A percentile compares a stretch with the other conserved stretches of the same genome.
These are phyloP conservation scores for Ascochyta rabiei DNA, from an alignment of 2,329 filamentous ascomycete genomes.

Conservation along the genomic window DNA sequence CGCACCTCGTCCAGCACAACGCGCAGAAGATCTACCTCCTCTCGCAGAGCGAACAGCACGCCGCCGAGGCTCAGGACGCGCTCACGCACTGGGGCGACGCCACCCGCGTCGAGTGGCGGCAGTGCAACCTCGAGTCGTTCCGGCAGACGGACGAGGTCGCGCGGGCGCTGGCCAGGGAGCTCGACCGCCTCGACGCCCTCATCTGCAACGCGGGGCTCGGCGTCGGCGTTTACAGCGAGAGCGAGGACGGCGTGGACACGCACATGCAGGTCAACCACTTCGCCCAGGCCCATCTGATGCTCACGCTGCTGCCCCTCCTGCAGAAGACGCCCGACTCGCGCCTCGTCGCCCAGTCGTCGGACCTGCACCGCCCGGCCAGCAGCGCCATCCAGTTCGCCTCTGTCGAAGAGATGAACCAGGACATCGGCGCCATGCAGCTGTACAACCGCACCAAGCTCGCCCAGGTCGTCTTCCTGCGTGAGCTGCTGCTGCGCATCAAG, in stretches of 20 bases:
- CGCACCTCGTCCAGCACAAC: conserved; percentile 60
- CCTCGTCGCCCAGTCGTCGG: conserved; percentile 58
- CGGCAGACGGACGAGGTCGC: conserved; percentile 55
- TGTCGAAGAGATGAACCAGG: conserved; percentile 56
- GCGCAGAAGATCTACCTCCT: conserved; percentile 56
- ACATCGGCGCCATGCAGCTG: conserved; percentile 56
- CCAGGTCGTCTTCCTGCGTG: conserved; percentile 54
- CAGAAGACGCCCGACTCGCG: conserved; percentile 54
- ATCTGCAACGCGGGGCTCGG: conserved; percentile 59
- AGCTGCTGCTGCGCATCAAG: conserved; percentile 49
- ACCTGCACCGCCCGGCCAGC: conserved; percentile 53
- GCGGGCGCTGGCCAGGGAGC: conserved; percentile 49
- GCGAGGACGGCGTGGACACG: conserved; percentile 57
- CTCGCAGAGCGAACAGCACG: conserved; percentile 57
- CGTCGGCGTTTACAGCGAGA: conserved; percentile 57
- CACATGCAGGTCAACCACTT: conserved; percentile 60
- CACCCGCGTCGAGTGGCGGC: conserved; percentile 52
- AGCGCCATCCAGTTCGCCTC: conserved; percentile 50
- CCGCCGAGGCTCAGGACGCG: conserved; percentile 52
- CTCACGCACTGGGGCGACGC: conserved; percentile 53
- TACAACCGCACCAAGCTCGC: conserved; percentile 59
- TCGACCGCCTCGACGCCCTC: conserved; percentile 54
- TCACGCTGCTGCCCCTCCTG: conserved; percentile 54
- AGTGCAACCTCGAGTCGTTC: conserved; percentile 56
- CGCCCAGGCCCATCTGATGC: conserved; percentile 57